Evolutionary conservation across 768 basidiomycete genomes (phyloP), one percentile per base, ranked within the genome.

Genomic region (Termitomyces sp.): DNA sequence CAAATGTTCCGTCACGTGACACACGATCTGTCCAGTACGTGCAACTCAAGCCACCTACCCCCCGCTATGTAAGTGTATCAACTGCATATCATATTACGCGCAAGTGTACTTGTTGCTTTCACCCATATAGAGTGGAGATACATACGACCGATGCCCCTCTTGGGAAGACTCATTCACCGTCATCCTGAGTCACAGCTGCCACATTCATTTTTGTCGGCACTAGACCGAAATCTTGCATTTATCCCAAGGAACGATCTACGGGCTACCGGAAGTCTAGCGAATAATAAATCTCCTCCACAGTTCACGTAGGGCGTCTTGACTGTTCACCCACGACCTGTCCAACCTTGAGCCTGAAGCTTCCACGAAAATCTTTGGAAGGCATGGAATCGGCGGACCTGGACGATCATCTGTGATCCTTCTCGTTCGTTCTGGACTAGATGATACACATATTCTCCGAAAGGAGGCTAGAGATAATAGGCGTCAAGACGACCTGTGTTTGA

Each of bases 171-270:
- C 51, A 52, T 52, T 52, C 38, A 40, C 1, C 5, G 52, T 52
- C 52, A 52, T 52, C n/a, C 38, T 41, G 52, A 52, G 52, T 52
- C 52, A 52, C 18, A 52, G 24, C 52, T 52, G 52, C 38, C 52
- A 52, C 18, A 20, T 48, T 48, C 18, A 52, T 38, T 40, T 28
- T 30, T 52, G 38, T 47, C 8, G 9, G 35, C 35, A 36, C 50
- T 38, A 2, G 24, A 52, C 35, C 20, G 50, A 40, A 40, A 52
- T 52, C 18, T 38, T 38, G 14, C 52, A 52, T 52, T 38, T 52
- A 38, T 41, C 38, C 38, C 38, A 28, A 30, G 30, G 52, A 26
- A 52, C 24, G 24, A 51, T 51, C 33, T 35, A 51, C 36, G 9
- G n/a, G 40, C 52, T 6, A 40, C 30, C 16, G 36, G 5, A 28